Evolutionary conservation across 441 rosid genomes (phyloP).

Genomic region (Populus tomentosa): DNA sequence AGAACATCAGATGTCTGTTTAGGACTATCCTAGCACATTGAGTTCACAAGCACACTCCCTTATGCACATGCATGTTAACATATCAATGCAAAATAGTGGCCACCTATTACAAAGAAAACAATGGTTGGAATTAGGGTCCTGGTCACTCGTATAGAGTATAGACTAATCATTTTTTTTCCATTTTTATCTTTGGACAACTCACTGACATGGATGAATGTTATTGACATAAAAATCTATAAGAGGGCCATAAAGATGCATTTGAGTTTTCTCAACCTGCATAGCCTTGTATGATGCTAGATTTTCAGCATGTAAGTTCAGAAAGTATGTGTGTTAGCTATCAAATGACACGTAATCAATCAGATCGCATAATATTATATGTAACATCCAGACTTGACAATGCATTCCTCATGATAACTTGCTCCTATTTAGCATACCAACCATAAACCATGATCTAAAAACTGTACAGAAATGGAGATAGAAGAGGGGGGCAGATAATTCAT

Average conservation of each 20-base stretch:
- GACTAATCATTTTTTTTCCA: no score
- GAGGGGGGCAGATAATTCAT: background rate
- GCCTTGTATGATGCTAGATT: background rate
- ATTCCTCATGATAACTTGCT: background rate
- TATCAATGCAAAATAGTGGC: background rate
- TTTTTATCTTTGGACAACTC: background rate
- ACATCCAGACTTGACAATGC: background rate
- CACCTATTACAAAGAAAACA: background rate
- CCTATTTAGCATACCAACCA: background rate
- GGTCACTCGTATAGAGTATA: background rate
- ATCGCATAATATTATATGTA: background rate
- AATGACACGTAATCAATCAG: background rate
- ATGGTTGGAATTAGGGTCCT: background rate
- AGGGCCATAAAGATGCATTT: background rate
- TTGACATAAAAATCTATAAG: background rate
- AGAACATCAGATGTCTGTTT: background rate
- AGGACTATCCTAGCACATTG: background rate
- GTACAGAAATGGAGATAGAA: background rate
- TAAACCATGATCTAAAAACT: background rate
- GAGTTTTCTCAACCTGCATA: background rate
- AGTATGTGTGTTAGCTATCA: background rate
- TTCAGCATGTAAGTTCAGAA: background rate
- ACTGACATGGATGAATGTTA: background rate
- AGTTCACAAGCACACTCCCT: background rate
- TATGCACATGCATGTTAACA: background rate